These are phyloP conservation scores for Mycena alexandri DNA, from an alignment of 768 basidiomycete genomes.

Conservation along the genomic window DNA sequence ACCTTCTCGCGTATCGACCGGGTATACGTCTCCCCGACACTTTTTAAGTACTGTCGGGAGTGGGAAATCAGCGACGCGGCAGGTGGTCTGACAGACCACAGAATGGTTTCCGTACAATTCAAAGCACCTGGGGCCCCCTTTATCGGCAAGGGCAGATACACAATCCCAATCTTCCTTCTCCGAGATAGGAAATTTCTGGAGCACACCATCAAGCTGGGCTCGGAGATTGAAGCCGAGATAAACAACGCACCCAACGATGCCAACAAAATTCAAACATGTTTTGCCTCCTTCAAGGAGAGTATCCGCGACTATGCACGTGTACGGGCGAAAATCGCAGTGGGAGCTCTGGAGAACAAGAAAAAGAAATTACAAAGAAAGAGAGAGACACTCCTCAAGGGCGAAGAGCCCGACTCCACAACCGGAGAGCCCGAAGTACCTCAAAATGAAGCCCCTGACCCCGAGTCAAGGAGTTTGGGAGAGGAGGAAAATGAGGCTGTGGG, in stretches of 20 bases:
- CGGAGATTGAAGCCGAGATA: not conserved
- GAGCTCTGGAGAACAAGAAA: conserved; percentile 13
- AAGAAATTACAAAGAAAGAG: not conserved
- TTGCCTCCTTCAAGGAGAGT: not conserved
- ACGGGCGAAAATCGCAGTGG: not conserved
- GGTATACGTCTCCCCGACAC: conserved; percentile 7
- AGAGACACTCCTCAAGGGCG: not conserved
- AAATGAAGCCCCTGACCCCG: too few species aligned
- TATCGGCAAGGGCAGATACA: conserved; percentile 32
- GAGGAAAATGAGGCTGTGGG: too few species aligned
- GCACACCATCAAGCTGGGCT: not conserved
- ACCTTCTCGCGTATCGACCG: conserved; percentile 32
- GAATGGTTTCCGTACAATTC: conserved; percentile 27
- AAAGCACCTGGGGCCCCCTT: conserved; percentile 22
- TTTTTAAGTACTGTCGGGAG: not conserved
- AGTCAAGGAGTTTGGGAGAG: not conserved
- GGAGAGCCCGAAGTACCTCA: not conserved
- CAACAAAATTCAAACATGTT: not conserved
- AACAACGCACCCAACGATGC: not conserved
- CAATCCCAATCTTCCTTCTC: conserved; percentile 21
- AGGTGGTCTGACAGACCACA: conserved; percentile 27
- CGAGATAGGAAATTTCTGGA: conserved; percentile 12
- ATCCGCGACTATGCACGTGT: not conserved
- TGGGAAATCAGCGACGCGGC: conserved; percentile 27
- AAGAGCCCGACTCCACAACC: too few species aligned